Evolutionary conservation across 192 early-diverging fungal species (phyloP), one percentile per base, ranked within the genome.

Genomic region (Radiomyces spectabilis): DNA sequence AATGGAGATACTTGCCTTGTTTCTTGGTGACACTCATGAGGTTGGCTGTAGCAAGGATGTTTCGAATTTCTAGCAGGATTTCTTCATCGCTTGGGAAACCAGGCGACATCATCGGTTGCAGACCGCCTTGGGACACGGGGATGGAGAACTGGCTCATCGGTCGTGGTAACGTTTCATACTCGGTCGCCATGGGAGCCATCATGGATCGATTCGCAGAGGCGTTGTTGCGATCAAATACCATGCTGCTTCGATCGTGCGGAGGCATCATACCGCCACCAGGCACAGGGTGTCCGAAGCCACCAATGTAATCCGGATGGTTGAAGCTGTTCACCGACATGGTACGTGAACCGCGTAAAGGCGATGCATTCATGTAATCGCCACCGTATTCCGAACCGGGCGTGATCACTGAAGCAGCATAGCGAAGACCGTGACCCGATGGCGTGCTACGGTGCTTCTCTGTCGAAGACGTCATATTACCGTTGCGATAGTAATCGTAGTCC

Each of bases 1-100:
- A 29, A 24, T 19, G 24, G 10, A 52, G 5, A 30, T 55, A 15
- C 39, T 46, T 78, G 79, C 76, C 81, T 78, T 91, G 88, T 72
- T 97, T 97, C 80, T 99, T 97, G 38, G 97, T 99, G 43, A 99
- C 87, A n/a, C 86, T 89, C 95, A 96, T 97, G 50, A 99, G 67
- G 58, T 99, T 87, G 7, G 91, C 91, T 0, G 87, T 88, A 12
- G 83, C 66, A 19, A 99, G 78, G 27, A 96, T 89, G 57, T 86
- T 85, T 51, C 76, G 75, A 32, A 91, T 84, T 56, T 85, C 76
- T 27, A 56, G 53, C 3, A 82, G 63, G 38, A 91, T 69, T 53
- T 90, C 80, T 26, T 85, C 83, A 52, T 93, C 84, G 1, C 82
- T 66, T 21, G 84, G 85, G 3, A 70, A 64, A 15, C 61, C 68